These are phyloP conservation scores for Crithidia brevicula DNA, from an alignment of 208 protist genomes.

Conservation along the genomic window DNA sequence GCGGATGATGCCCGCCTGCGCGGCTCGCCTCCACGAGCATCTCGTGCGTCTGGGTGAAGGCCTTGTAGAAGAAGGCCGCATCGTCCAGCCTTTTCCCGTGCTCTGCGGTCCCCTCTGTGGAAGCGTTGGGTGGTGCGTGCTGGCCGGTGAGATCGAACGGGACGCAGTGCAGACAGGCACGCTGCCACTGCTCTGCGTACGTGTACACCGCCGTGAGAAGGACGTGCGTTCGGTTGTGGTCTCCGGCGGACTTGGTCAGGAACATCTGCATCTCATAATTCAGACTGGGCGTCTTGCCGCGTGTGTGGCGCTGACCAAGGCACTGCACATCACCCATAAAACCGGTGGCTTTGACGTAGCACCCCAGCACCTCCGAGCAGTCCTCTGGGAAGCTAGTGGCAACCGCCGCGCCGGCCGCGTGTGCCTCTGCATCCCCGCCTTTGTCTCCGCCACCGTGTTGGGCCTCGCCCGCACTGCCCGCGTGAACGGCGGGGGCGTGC, in stretches of 20 bases:
- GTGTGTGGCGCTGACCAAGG: conserved; percentile 5
- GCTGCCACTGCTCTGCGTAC: conserved; percentile 62
- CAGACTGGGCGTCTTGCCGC: conserved; percentile 24
- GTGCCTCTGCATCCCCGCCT: not conserved
- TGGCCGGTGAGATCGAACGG: conserved; percentile 17
- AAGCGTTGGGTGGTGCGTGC: not conserved
- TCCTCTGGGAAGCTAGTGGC: conserved; percentile 17
- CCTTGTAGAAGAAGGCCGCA: conserved; percentile 21
- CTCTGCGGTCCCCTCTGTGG: no score
- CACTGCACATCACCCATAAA: conserved; percentile 40
- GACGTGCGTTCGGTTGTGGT: conserved; percentile 69
- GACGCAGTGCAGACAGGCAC: conserved; percentile 45
- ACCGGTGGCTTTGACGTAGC: conserved; percentile 46
- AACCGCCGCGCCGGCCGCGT: not conserved
- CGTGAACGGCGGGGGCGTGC: not conserved
- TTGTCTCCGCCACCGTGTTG: not conserved
- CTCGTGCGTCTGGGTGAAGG: conserved; percentile 34
- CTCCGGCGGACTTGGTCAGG: conserved; percentile 71
- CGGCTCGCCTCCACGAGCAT: conserved; percentile 38
- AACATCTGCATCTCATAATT: conserved; percentile 69
- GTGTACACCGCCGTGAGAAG: conserved; percentile 59
- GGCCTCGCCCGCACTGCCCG: not conserved
- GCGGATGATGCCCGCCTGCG: conserved; percentile 4
- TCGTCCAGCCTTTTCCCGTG: not conserved
- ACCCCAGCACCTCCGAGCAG: conserved; percentile 54